Evolutionary conservation across 768 basidiomycete genomes (phyloP), one percentile per base, ranked within the genome.

Genomic region (Vishniacozyma victoriae): DNA sequence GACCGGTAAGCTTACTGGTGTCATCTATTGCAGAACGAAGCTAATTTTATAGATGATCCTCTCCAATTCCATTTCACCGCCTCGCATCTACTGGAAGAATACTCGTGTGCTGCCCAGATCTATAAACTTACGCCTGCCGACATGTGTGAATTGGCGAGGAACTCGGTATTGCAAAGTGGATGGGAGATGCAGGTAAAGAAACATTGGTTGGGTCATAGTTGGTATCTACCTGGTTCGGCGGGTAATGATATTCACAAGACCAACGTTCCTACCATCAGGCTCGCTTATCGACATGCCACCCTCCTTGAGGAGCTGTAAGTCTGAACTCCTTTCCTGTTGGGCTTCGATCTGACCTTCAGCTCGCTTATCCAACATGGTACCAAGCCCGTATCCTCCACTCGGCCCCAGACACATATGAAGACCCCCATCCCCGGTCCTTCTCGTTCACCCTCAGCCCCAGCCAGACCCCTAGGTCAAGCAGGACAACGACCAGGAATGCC

Each of bases 171-270:
- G 38, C 95, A 97, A 69, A 90, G 87, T 62, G 95, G 95, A 1
- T 97, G 96, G 69, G 95, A 99, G 74, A 97, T 96, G 91, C 86
- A 93, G 69, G 71, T 96, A 63, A 97, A 97, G 75, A 83, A 87
- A 9, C 72, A 73, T 54, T 73, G 72, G 72, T 76, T 99, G 2
- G 95, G 95, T 0, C 80, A 86, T 56, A 75, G 85, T 46, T 99
- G 90, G 89, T 97, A 90, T 72, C 77, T 91, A 6, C 86, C 89
- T 3, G 95, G 95, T 16, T 83, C 87, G 1, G 82, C 82, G 5
- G 95, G 95, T 3, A 99, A 99, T 69, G 88, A 93, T 62, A 97
- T 97, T 50, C 78, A 95, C 71, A 96, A 92, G 89, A 97, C 95
- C n/a, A 97, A 99, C 59, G 92, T 99, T 4, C 95, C 95, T 1